Percentiles rank a stretch among this genome's conserved stretches.
Evolutionary conservation across 306 rosid species (phyloP).

Genomic region (Mimosa bimucronata): DNA sequence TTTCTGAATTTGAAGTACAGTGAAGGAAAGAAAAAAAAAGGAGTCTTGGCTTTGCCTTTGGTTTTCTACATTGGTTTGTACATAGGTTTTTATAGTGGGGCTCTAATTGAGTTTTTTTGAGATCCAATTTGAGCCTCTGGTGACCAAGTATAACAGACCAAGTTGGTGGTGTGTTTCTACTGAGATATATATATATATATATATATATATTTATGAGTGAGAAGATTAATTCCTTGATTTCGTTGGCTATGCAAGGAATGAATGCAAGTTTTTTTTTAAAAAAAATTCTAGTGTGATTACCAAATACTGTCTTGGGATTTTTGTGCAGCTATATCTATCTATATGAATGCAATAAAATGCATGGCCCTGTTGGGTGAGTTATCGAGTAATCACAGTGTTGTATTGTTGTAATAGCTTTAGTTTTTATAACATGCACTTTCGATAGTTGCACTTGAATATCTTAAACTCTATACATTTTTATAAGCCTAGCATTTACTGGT

Average conservation of each 20-base stretch:
- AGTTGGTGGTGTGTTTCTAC: background rate
- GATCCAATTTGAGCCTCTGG: slow-evolving; percentile 40
- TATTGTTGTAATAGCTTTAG: background rate
- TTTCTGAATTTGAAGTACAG: background rate
- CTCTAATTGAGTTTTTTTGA: slow-evolving; percentile 42
- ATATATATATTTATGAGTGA: background rate
- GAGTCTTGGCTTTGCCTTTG: no score
- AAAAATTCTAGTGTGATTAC: background rate
- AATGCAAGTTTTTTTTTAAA: no score
- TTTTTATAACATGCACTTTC: no score
- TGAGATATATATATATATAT: background rate
- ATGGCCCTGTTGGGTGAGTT: background rate
- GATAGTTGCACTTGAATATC: no score
- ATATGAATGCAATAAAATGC: background rate
- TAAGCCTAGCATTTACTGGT: no score
- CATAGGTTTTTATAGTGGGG: slow-evolving; percentile 36
- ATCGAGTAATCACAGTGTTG: background rate
- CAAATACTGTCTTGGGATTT: background rate
- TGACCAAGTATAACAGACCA: background rate
- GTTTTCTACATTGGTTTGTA: slow-evolving; percentile 43
- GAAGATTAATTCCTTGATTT: background rate
- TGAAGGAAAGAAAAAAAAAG: background rate
- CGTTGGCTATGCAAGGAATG: background rate
- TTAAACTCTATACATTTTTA: no score
- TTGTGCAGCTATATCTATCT: background rate